Evolutionary conservation across 2,329 filamentous ascomycete genomes (phyloP), one percentile per base, ranked within the genome.

Genomic region (Bipolaris sorokiniana): DNA sequence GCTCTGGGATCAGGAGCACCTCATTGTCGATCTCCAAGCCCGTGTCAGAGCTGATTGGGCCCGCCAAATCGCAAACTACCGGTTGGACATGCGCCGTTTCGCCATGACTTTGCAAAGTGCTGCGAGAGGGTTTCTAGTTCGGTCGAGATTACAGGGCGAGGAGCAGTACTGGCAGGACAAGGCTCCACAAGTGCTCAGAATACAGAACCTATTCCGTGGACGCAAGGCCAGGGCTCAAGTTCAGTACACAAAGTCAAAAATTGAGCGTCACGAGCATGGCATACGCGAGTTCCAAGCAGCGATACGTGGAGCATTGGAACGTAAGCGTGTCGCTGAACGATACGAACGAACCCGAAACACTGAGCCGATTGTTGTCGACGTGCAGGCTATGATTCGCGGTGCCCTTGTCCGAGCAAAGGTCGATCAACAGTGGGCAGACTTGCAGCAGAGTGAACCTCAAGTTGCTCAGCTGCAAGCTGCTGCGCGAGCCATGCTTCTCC

Each of bases 41-140:
- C 86, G 89, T 37, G 90, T 98, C 53, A 88, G 95, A 57, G 96
- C 92, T 51, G 92, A 96, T 68, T 97, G 91, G 78, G 85, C 91
- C 1, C 84, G 94, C 44, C 92, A 97, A 74, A 86, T 98, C 55
- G 86, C 89, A 63, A 85, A 86, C 59, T 97, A 97, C 77, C 86
- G 90, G 46, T 80, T 95, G 55, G 86, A 88, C 63, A 97, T 97
- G 93, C 85, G 86, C 54, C 84, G 80, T 18, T 97, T 96, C 71
- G 91, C 93, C 2, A 81, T 90, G 26, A 83, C 87, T 59, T 83
- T 97, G 16, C 95, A 99, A 76, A 92, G 91, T 60, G 84, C 87
- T 5, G 85, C 86, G 3, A 87, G 94, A 46, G 94, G 92, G 3
- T 90, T 90, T 72, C 79, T 97, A 37, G 83, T 88, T 22, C 87